Conservation (phyloP, 2,329 filamentous ascomycete species). For the Huntiella abstrusa region DNA sequence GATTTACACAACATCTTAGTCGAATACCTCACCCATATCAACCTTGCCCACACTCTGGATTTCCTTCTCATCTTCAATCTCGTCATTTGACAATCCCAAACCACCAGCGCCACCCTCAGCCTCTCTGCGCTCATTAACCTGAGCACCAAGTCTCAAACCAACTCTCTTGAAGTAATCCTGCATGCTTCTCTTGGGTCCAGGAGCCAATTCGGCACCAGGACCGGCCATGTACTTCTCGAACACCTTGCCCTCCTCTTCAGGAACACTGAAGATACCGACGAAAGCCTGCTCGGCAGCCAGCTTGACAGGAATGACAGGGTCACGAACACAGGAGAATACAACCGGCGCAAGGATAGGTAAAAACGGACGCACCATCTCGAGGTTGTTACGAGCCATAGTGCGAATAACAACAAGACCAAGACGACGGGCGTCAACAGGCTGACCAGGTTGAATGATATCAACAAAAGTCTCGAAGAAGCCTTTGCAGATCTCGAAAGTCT, state of each 20-base stretch:
- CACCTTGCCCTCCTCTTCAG: constrained; percentile 65
- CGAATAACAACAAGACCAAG: constrained; percentile 74
- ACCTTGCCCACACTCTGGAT: constrained; percentile 90
- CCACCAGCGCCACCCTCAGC: constrained; percentile 81
- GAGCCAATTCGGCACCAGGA: constrained; percentile 43
- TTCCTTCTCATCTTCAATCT: constrained; percentile 85
- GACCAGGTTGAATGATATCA: constrained; percentile 55
- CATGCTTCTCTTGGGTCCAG: constrained; percentile 73
- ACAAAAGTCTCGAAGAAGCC: constrained; percentile 64
- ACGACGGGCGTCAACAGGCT: constrained; percentile 64
- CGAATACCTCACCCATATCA: constrained; percentile 27
- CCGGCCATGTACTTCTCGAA: constrained; percentile 81
- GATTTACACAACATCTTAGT: constrained; percentile 2
- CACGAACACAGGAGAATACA: constrained; percentile 77
- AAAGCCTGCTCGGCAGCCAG: constrained; percentile 89
- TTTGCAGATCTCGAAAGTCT: constrained; percentile 59
- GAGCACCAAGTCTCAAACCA: constrained; percentile 62
- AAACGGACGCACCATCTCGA: constrained; percentile 66
- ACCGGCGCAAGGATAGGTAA: constrained; percentile 61
- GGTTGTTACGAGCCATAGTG: constrained; percentile 62
- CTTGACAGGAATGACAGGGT: constrained; percentile 87
- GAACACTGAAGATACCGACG: constrained; percentile 73
- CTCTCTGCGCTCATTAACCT: constrained; percentile 74
- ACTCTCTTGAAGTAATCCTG: constrained; percentile 94
- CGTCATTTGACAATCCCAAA: constrained; percentile 71